phyloP scores from a whole-genome alignment of 192 early-diverging fungal species.

The Phycomyces nitens region DNA sequence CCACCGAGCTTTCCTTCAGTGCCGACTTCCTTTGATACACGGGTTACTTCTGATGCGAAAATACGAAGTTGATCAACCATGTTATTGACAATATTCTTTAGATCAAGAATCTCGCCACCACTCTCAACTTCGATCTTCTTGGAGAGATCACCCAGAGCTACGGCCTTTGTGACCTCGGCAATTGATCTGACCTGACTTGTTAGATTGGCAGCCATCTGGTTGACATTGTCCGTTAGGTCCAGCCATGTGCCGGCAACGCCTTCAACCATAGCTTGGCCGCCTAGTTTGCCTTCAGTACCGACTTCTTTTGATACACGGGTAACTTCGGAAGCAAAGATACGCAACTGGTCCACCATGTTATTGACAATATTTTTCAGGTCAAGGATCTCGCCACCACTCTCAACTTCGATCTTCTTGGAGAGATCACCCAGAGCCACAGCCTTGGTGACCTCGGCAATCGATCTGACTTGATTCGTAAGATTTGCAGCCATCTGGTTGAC shows the following conservation, averaged over 20 bases:
- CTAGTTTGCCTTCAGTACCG: slow-evolving; percentile 6
- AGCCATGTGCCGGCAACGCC: slow-evolving; percentile 3
- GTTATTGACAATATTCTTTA: slow-evolving; percentile 54
- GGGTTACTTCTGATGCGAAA: slow-evolving; percentile 59
- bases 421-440: slow-evolving; percentile 5
- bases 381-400: slow-evolving; percentile 5
- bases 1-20: slow-evolving; percentile 64
- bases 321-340: slow-evolving; percentile 3
- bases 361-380: slow-evolving; percentile 10
- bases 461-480: slow-evolving; percentile 12
- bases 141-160: slow-evolving; percentile 46
- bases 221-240: slow-evolving; percentile 2
- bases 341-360: slow-evolving; percentile 7
- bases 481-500: slow-evolving; percentile 59
- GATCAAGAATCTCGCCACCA: slow-evolving; percentile 51
- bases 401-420: slow-evolving; percentile 11
- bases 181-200: slow-evolving; percentile 54
- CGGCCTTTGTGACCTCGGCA: slow-evolving; percentile 48
- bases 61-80: slow-evolving; percentile 45
- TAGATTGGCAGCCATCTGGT: slow-evolving; percentile 7
- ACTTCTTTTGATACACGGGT: slow-evolving; percentile 11
- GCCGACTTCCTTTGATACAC: slow-evolving; percentile 68
- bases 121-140: slow-evolving; percentile 48
- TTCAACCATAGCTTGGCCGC: slow-evolving; percentile 3
- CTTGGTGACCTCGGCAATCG: slow-evolving; percentile 6